Conservation (phyloP, 177 flowering plant genomes). For the Vitis hybrid region DNA sequence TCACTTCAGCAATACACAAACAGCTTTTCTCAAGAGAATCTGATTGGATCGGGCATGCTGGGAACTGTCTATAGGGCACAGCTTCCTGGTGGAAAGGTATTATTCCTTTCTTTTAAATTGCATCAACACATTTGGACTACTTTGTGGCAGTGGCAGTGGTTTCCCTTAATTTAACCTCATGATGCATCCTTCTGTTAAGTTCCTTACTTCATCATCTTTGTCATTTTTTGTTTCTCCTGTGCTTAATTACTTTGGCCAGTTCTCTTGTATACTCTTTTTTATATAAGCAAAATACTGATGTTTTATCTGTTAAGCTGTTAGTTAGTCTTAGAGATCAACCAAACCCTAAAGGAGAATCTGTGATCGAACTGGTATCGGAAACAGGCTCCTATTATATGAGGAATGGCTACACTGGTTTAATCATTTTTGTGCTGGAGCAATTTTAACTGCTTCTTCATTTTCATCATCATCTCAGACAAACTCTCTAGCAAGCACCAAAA, state of each 20-base stretch:
- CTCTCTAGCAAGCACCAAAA: no score
- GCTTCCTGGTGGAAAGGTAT: slow-evolving; percentile 88
- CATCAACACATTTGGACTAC: neutral
- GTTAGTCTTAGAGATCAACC: neutral
- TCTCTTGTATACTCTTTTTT: neutral
- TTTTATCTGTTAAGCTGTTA: neutral
- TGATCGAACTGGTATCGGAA: neutral
- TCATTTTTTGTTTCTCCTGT: neutral
- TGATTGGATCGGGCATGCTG: slow-evolving; percentile 78
- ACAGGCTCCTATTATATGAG: neutral
- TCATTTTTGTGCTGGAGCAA: neutral
- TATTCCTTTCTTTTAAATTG: slow-evolving; percentile 9
- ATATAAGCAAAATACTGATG: neutral
- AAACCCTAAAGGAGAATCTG: neutral
- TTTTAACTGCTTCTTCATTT: neutral
- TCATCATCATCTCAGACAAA: neutral
- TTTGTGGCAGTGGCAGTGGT: neutral
- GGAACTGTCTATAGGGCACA: slow-evolving; percentile 81
- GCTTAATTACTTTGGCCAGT: neutral
- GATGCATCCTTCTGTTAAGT: neutral
- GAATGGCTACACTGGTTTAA: neutral
- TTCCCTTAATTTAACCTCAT: neutral
- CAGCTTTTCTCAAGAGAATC: slow-evolving; percentile 85
- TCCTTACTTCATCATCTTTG: neutral
- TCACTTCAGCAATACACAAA: slow-evolving; percentile 84